Conservation (phyloP, 768 basidiomycete species). For the Filobasidium wieringae region DNA sequence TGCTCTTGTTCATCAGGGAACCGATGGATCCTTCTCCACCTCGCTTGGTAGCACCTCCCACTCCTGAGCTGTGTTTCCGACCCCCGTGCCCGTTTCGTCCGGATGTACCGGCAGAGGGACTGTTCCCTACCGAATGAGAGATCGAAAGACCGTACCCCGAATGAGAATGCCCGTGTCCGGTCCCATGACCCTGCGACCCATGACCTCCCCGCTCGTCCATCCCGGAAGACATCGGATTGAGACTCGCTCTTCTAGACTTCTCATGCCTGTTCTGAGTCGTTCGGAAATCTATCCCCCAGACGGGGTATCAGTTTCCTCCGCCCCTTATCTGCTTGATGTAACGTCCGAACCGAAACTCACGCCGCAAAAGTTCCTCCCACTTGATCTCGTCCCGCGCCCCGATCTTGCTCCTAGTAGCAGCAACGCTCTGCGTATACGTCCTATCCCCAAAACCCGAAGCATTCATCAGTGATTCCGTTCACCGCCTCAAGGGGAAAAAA, state of each 20-base stretch:
- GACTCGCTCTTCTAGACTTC: conserved; percentile 78
- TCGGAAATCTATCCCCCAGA: conserved; percentile 53
- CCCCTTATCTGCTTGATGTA: too few relatives aligned
- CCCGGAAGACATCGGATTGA: too few relatives aligned
- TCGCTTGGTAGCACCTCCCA: too few relatives aligned
- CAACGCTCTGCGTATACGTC: conserved; percentile 15
- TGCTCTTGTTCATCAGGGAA: conserved; percentile 2
- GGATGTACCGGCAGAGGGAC: conserved; percentile 13
- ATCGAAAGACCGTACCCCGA: conserved; percentile 27
- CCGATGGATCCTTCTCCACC: conserved; percentile 1
- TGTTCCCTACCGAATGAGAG: conserved; percentile 27
- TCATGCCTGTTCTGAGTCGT: conserved; percentile 80
- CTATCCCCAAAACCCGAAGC: too few relatives aligned
- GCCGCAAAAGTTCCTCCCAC: conserved; percentile 85
- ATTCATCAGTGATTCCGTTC: background rate
- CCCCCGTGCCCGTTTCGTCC: conserved; percentile 10
- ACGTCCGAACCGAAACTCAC: conserved; percentile 17
- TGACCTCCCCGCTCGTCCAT: too few relatives aligned
- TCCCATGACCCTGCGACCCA: conserved; percentile 58
- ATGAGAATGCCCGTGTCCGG: conserved; percentile 42
- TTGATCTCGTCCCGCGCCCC: conserved; percentile 79
- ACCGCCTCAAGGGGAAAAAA: background rate
- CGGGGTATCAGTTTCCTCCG: background rate
- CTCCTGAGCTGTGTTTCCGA: conserved; percentile 7
- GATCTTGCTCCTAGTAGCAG: conserved; percentile 59